phyloP scores from a whole-genome alignment of 306 rosid genomes.

The Pachyrhizus erosus region DNA sequence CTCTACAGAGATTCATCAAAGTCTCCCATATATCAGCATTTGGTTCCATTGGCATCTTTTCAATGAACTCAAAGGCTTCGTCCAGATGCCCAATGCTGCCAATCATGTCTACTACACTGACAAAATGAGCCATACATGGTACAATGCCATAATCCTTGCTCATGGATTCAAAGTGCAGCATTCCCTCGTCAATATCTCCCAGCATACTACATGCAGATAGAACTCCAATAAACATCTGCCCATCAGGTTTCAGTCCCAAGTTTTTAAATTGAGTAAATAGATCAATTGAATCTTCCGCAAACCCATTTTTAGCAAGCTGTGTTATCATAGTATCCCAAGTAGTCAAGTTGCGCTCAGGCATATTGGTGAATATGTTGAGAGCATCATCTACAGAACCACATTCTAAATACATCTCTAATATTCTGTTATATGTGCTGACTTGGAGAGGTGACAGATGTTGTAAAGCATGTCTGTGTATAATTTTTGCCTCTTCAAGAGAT shows the following conservation, averaged over 20 bases:
- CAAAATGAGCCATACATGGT: conserved; percentile 67
- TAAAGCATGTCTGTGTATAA: conserved; percentile 52
- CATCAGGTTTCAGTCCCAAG: conserved; percentile 72
- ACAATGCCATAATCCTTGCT: conserved; percentile 65
- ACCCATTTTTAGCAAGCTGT: conserved; percentile 69
- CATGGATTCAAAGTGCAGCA: conserved; percentile 77
- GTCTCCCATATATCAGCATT: conserved; percentile 70
- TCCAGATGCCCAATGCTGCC: conserved; percentile 76
- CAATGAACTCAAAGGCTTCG: conserved; percentile 82
- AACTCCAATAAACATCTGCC: conserved; percentile 69
- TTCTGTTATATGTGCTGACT: conserved; percentile 68
- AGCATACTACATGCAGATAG: conserved; percentile 64
- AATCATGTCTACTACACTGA: conserved; percentile 73
- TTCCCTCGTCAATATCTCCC: conserved; percentile 73
- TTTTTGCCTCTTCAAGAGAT: conserved; percentile 71
- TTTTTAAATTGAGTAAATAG: conserved; percentile 70
- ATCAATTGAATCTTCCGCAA: conserved; percentile 79
- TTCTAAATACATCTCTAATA: conserved; percentile 75
- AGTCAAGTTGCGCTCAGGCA: conserved; percentile 71
- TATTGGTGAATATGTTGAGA: conserved; percentile 54
- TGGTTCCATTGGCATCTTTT: conserved; percentile 73
- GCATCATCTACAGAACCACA: conserved; percentile 85
- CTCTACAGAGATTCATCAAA: conserved; percentile 80
- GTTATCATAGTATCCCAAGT: conserved; percentile 87
- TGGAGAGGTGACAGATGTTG: conserved; percentile 56